Evolutionary conservation across 2,329 filamentous ascomycete species (phyloP).

Genomic region (Fusarium sp.): DNA sequence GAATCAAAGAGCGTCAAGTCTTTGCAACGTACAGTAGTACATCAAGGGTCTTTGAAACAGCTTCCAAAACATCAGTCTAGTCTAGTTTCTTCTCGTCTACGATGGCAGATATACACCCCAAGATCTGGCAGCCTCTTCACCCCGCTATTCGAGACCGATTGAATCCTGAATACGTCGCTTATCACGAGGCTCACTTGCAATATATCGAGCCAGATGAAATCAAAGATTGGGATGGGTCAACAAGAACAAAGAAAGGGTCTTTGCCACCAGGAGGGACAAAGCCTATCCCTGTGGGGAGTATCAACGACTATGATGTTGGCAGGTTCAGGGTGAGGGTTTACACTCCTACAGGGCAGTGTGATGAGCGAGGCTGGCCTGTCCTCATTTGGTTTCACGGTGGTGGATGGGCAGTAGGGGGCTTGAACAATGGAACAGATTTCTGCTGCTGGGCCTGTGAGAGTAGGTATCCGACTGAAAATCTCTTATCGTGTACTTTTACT

Average conservation of each 20-base stretch:
- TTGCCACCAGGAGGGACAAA: slow-evolving; percentile 45
- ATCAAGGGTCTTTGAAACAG: slow-evolving; percentile 5
- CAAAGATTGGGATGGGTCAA: slow-evolving; percentile 50
- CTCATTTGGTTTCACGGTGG: slow-evolving; percentile 57
- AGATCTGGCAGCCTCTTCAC: slow-evolving; percentile 51
- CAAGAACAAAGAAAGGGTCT: slow-evolving; percentile 42
- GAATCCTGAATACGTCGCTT: slow-evolving; percentile 54
- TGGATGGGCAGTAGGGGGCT: slow-evolving; percentile 54
- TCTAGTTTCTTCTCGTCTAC: neutral
- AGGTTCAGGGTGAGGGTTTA: slow-evolving; percentile 51
- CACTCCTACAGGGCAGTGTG: slow-evolving; percentile 42
- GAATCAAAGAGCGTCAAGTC: neutral
- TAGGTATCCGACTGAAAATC: slow-evolving; percentile 2
- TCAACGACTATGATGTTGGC: slow-evolving; percentile 45
- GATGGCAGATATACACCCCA: slow-evolving; percentile 24
- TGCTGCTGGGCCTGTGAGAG: slow-evolving; percentile 50
- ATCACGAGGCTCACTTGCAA: slow-evolving; percentile 54
- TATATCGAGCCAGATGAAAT: slow-evolving; percentile 52
- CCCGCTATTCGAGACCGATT: slow-evolving; percentile 47
- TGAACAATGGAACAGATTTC: slow-evolving; percentile 51
- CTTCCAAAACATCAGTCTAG: neutral
- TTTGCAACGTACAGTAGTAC: neutral
- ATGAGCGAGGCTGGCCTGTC: slow-evolving; percentile 50
- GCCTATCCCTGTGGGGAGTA: slow-evolving; percentile 46
- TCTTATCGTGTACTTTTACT: neutral